These are phyloP conservation scores for Penicillium sp. DNA, from an alignment of 2,329 filamentous ascomycete species.

Conservation along the genomic window DNA sequence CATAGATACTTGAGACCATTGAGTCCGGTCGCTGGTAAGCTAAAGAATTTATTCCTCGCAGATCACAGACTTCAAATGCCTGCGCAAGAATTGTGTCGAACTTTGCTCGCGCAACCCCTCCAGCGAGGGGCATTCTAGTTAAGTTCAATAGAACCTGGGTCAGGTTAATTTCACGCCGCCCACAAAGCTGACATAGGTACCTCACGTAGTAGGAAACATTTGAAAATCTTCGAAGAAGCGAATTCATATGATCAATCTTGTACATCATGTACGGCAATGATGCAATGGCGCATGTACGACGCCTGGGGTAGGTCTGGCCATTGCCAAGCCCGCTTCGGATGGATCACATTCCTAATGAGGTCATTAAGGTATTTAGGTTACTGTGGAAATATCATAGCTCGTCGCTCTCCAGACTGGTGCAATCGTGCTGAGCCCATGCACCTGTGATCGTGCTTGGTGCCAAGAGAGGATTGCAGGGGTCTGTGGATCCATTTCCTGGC, in stretches of 20 bases:
- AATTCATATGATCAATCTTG: background rate
- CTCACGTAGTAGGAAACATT: background rate
- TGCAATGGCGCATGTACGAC: background rate
- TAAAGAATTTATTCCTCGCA: slow-evolving; percentile 7
- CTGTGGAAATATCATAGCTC: background rate
- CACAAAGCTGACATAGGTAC: background rate
- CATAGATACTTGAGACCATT: background rate
- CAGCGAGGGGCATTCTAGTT: background rate
- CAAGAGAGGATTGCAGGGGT: background rate
- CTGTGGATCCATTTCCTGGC: background rate
- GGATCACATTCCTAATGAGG: slow-evolving; percentile 1
- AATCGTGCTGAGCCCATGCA: background rate
- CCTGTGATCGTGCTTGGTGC: background rate
- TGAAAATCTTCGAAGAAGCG: background rate
- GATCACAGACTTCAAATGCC: background rate
- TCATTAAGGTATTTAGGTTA: background rate
- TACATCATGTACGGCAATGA: no score
- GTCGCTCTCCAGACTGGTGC: background rate
- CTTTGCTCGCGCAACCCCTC: background rate
- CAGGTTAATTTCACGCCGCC: background rate
- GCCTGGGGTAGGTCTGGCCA: background rate
- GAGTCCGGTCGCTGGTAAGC: slow-evolving; percentile 8
- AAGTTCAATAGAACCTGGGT: background rate
- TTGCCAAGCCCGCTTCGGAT: background rate
- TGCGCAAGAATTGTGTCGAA: background rate